Evolutionary conservation across 2,329 filamentous ascomycete genomes (phyloP), one percentile per base, ranked within the genome.

Genomic region (Didymella pinodella): DNA sequence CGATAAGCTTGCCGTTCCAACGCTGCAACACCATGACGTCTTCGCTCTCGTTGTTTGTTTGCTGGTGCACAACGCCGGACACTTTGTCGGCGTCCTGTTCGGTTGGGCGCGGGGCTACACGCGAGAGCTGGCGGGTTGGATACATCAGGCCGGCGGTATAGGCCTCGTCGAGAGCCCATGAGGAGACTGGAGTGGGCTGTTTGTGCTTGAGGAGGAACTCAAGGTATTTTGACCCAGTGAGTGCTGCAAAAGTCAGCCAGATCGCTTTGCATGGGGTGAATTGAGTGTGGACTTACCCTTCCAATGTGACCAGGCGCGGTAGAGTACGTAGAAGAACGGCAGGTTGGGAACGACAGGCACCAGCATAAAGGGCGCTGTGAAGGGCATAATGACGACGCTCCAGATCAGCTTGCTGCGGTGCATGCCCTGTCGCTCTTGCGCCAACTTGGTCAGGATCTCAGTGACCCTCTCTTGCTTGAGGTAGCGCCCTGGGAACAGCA

Each of bases 241-340:
- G 81, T 52, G 95, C 95, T 80, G 62, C 31, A 4, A 38, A 26
- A 0, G 16, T 61, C 29, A 54, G 52, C 38, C 18, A 4, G 1
- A 20, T 7, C 7, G 16, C 14, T n/a, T 7, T 36, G 16, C 4
- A 1, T 34, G 14, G n/a, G 32, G 32, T n/a, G 14, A 34, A 14
- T 4, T 34, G 32, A 34, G 32, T 34, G 32, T 34, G 14, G n/a
- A 55, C 22, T 54, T 36, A 68, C 59, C 62, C 65, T 74, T 71
- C 74, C 65, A 73, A 59, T 79, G 76, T 41, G 75, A 77, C 57
- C 72, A 98, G 26, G 92, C 90, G 64, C 95, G 86, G 80, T 96
- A 99, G 18, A 86, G 87, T 40, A 98, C 85, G 77, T 98, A 99
- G 82, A 98, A 98, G 82, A 98, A 98, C 18, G 95, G 95, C 12